A percentile compares a stretch with the other conserved stretches of the same genome.
Conservation (phyloP, 2,329 filamentous ascomycete species). For the Stagonosporopsis tanaceti region DNA sequence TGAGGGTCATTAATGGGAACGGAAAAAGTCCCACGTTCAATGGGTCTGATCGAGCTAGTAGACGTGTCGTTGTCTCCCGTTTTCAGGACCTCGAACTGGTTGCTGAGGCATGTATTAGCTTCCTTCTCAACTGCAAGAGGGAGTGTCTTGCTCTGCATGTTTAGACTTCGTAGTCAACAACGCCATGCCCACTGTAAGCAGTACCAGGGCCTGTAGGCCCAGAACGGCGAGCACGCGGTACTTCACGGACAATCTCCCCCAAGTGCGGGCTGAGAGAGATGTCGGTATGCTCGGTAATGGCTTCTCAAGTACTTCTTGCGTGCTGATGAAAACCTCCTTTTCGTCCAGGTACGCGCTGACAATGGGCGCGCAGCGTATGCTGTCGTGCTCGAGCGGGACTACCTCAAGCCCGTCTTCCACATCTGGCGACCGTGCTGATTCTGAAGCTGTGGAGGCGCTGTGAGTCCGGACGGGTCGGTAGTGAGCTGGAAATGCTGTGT, state of each 20-base stretch:
- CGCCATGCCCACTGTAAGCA: constrained; percentile 27
- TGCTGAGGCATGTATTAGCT: neutral
- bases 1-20: constrained; percentile 29
- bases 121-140: neutral
- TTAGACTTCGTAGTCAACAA: constrained; percentile 23
- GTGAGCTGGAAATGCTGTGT: constrained; percentile 33
- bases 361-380: constrained; percentile 35
- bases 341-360: constrained; percentile 37
- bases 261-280: constrained; percentile 33
- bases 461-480: constrained; percentile 19
- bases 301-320: constrained; percentile 24
- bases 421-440: constrained; percentile 21
- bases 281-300: constrained; percentile 35
- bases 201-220: constrained; percentile 27
- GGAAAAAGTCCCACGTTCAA: constrained; percentile 34
- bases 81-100: neutral
- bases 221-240: constrained; percentile 34
- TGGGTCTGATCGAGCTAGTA: constrained; percentile 1
- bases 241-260: constrained; percentile 32
- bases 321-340: constrained; percentile 36
- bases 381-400: constrained; percentile 39
- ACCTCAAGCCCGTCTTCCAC: constrained; percentile 44
- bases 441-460: constrained; percentile 22
- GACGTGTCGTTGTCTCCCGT: constrained; percentile 7
- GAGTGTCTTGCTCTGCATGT: constrained; percentile 17